Percentiles rank a stretch among this genome's conserved stretches.
Evolutionary conservation across 805 yeast species (phyloP).

Genomic region (Wickerhamiella spandovensis): DNA sequence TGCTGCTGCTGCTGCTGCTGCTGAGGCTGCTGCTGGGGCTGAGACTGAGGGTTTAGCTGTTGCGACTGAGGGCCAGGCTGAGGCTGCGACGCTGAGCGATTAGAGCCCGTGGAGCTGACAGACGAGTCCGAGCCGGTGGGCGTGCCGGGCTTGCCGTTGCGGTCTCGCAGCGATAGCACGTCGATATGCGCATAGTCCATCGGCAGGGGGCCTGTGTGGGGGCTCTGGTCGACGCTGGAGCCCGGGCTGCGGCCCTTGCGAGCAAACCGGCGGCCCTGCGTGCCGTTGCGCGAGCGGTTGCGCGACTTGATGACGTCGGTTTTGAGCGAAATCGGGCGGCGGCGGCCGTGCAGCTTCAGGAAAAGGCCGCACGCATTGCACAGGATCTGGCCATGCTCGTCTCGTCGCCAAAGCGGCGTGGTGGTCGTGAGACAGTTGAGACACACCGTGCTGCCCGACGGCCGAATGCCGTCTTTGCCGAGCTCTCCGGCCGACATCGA

Average conservation of each 20-base stretch:
- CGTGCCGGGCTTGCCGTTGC: not conserved
- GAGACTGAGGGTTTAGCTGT: too few relatives aligned
- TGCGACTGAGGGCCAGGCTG: too few relatives aligned
- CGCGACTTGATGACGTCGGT: slow-evolving; percentile 89
- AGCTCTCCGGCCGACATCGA: not conserved
- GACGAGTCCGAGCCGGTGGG: not conserved
- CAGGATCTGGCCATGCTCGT: slow-evolving; percentile 80
- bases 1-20: slow-evolving; percentile 5
- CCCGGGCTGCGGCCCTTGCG: not conserved
- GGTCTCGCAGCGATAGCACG: not conserved
- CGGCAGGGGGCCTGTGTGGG: slow-evolving; percentile 4
- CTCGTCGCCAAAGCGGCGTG: slow-evolving; percentile 91
- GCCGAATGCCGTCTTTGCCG: not conserved
- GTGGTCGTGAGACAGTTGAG: slow-evolving; percentile 84
- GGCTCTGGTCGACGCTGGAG: not conserved
- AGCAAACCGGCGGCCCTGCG: slow-evolving; percentile 4
- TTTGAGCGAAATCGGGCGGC: slow-evolving; percentile 77
- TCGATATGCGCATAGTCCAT: not conserved
- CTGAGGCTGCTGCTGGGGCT: not conserved
- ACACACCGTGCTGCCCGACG: slow-evolving; percentile 32
- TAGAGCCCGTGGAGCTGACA: not conserved
- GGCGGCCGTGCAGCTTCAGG: slow-evolving; percentile 87
- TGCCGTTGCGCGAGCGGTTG: slow-evolving; percentile 36
- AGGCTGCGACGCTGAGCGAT: too few relatives aligned
- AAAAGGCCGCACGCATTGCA: slow-evolving; percentile 96